Evolutionary conservation across 2,329 filamentous ascomycete genomes (phyloP), one percentile per base, ranked within the genome.

Genomic region (Cordyceps fumosorosea): DNA sequence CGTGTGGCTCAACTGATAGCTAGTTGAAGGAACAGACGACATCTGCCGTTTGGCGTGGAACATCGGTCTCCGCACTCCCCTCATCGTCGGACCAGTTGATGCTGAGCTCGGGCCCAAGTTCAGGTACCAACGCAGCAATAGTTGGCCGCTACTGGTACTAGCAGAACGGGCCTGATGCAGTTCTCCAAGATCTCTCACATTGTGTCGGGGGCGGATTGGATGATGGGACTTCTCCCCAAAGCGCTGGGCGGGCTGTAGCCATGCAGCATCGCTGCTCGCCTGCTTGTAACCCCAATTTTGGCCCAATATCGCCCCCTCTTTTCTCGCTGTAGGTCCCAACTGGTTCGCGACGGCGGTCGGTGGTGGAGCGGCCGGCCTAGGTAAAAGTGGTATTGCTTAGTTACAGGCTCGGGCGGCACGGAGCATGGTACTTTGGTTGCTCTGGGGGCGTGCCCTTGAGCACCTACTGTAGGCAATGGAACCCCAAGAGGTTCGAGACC

Each of bases 81-180:
- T 44, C 18, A 44, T 18, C 18, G 18, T 44, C 34, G 34, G 11
- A 37, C 5, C 29, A 4, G 29, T 40, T 40, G 14, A 12, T 11
- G 40, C 40, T 18, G 20, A 54, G 54, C 54, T 56, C 42, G 20
- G 40, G 55, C 42, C n/a, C 53, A 18, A 24, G 44, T 42, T 56
- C 55, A 56, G 55, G 55, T 58, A 58, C 56, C 56, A 50, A 48
- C 45, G 56, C 56, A 58, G 56, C 29, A 50, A 14, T 48, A 16
- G 29, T n/a, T 24, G 54, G 42, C 26, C 2, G 3, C 26, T 48
- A 16, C 11, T 24, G 26, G 29, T 44, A 42, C 18, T n/a, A 34
- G 40, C 16, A 26, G 34, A 1, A 40, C 20, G 37, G 24, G 40
- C n/a, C 12, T 34, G 6, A 56, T 22, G 53, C 54, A 32, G 24